Evolutionary conservation across 2,329 filamentous ascomycete species (phyloP).

Genomic region (Cladosporium sp.): DNA sequence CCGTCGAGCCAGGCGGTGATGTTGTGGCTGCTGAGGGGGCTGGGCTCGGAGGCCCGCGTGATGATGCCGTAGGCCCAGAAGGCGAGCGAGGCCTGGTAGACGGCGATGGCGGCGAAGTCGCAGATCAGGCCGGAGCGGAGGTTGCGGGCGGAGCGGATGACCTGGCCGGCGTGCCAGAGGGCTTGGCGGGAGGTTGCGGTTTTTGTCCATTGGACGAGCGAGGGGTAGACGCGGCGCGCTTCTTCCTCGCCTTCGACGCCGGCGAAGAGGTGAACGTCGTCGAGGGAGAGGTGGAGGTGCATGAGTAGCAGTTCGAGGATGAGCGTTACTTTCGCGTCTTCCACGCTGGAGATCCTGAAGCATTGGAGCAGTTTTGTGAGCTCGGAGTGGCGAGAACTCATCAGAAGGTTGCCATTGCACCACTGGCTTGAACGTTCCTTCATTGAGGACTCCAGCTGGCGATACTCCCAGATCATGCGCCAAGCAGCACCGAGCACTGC

Average conservation of each 20-base stretch:
- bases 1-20: conserved; percentile 51
- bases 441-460: conserved; percentile 51
- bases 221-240: conserved; percentile 53
- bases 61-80: conserved; percentile 64
- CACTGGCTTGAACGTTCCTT: conserved; percentile 43
- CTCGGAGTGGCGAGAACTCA: conserved; percentile 55
- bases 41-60: conserved; percentile 30
- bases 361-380: conserved; percentile 53
- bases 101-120: conserved; percentile 61
- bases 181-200: conserved; percentile 52
- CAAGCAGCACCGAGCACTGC: conserved; percentile 62
- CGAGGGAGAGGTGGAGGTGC: conserved; percentile 58
- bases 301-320: conserved; percentile 51
- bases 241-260: conserved; percentile 63
- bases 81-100: conserved; percentile 62
- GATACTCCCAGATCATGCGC: conserved; percentile 60
- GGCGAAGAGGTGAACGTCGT: conserved; percentile 61
- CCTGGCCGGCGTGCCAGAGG: conserved; percentile 63
- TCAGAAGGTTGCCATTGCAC: conserved; percentile 32
- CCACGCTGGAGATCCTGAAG: conserved; percentile 38
- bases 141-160: conserved; percentile 53
- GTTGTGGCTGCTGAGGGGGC: conserved; percentile 35
- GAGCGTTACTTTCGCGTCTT: conserved; percentile 31
- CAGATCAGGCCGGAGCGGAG: conserved; percentile 30
- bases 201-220: conserved; percentile 54